phyloP scores from a whole-genome alignment of 768 basidiomycete genomes.

The Leucocoprinus leucothites region DNA sequence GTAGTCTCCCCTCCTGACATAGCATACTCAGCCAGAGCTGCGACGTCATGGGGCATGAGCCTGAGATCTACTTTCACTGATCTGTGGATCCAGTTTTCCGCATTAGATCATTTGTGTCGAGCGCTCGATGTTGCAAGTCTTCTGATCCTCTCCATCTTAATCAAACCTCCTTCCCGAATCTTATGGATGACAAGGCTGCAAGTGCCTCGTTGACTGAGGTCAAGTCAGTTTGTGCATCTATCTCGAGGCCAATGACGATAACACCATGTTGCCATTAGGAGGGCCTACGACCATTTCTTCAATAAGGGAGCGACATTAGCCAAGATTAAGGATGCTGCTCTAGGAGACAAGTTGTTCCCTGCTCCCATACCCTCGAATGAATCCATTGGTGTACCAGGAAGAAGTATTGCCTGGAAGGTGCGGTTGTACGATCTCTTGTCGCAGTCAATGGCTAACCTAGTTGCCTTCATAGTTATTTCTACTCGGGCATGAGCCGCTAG shows the following conservation, averaged over 20 bases:
- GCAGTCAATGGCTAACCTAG: background rate
- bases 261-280: conserved; percentile 22
- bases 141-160: background rate
- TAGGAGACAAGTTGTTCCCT: conserved; percentile 57
- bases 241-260: background rate
- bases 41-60: too few relatives aligned
- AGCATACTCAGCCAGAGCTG: too few relatives aligned
- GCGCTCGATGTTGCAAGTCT: background rate
- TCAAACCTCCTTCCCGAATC: background rate
- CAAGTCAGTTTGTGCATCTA: conserved; percentile 16
- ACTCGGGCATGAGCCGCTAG: conserved; percentile 61
- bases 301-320: conserved; percentile 50
- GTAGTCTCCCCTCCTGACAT: too few relatives aligned
- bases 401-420: conserved; percentile 88
- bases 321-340: conserved; percentile 64
- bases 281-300: conserved; percentile 45
- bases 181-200: background rate
- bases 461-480: conserved; percentile 51
- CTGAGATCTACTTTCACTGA: background rate
- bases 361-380: conserved; percentile 30
- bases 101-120: background rate
- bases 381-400: conserved; percentile 52
- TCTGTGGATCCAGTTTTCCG: background rate
- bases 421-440: conserved; percentile 12
- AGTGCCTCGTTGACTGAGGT: conserved; percentile 5